Base-by-base conservation (phyloP, 257 asterid species). In the Fraxinus anomala region DNA sequence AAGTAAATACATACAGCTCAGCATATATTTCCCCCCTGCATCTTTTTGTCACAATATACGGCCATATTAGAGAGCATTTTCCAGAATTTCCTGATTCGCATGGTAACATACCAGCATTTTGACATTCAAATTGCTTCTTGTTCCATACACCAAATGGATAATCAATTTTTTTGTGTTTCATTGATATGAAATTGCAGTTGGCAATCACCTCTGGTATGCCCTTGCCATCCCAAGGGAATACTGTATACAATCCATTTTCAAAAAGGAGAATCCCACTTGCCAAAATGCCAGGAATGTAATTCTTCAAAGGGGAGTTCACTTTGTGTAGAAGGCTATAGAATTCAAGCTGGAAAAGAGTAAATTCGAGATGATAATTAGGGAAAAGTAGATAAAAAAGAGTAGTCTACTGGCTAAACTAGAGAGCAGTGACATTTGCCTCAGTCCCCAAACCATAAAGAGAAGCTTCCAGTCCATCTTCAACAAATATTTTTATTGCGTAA, bases 361-460 rank as follows among this genome's bases (percentile, higher is more conserved):
- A 24, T 66, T 56, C 54, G 42, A 80, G 72, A 71, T 40, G 56
- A 33, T 56, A 49, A 65, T 30, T 19, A 51, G 67, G 72, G 63
- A 73, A 75, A 76, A 79, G 71, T 74, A 24, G 5, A 61, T 30
- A 7, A 56, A 73, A 72, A 75, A 73, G 7, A 68, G 47, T 67
- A 69, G 40, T 69, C 65, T 36, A 44, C 47, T 69, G 39, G 84
- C 74, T 70, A 68, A 69, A 80, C 6, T 49, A 36, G 13, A 68
- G 33, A 42, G 74, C 44, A 77, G 61, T 39, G 12, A 75, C 69
- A 84, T 42, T 28, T 89, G 93, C 99, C 96, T 96, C 99, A 51
- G 99, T 90, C 83, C 98, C 98, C 83, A 96, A 87, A 84, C 91
- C 84, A 88, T 90, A 89, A 78, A 95, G 96, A 75, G 94, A 90